Percentiles rank a stretch among this genome's conserved stretches.
Conservation (phyloP, 805 yeast species). For the Saccharomycopsis capsularis region DNA sequence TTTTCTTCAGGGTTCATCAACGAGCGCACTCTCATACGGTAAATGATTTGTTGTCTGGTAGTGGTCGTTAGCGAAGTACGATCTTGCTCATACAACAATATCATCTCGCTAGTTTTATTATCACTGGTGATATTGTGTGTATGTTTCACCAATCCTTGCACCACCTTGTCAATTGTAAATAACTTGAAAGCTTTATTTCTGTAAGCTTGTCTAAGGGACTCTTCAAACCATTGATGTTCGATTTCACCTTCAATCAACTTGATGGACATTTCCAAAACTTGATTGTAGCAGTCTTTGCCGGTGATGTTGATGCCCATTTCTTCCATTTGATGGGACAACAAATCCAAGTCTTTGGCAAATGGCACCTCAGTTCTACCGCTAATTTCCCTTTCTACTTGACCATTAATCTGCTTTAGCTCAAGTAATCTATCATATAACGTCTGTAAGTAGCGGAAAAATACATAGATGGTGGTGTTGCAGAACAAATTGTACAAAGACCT, state of each 20-base stretch:
- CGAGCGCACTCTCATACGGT: slow-evolving; percentile 80
- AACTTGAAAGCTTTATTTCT: slow-evolving; percentile 71
- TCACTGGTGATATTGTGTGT: slow-evolving; percentile 80
- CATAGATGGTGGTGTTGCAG: slow-evolving; percentile 68
- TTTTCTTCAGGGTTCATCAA: slow-evolving; percentile 82
- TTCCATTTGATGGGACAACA: slow-evolving; percentile 58
- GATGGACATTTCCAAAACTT: slow-evolving; percentile 57
- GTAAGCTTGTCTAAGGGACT: slow-evolving; percentile 72
- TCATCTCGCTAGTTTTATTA: slow-evolving; percentile 68
- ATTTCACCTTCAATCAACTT: slow-evolving; percentile 70
- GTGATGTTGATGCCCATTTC: slow-evolving; percentile 56
- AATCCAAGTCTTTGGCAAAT: slow-evolving; percentile 68
- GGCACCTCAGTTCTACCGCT: slow-evolving; percentile 43
- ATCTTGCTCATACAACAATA: slow-evolving; percentile 77
- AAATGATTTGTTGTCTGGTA: slow-evolving; percentile 81
- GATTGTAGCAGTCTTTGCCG: slow-evolving; percentile 38
- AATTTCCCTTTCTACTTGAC: slow-evolving; percentile 49
- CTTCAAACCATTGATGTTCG: slow-evolving; percentile 78
- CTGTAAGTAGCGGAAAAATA: slow-evolving; percentile 65
- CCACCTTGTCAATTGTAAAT: slow-evolving; percentile 74
- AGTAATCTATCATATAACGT: slow-evolving; percentile 58
- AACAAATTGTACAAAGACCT: slow-evolving; percentile 46
- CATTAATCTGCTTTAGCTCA: slow-evolving; percentile 56
- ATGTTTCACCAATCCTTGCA: slow-evolving; percentile 68
- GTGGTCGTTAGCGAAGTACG: slow-evolving; percentile 54